phyloP scores from a whole-genome alignment of 2,329 filamentous ascomycete species.

The Alternaria sp. region DNA sequence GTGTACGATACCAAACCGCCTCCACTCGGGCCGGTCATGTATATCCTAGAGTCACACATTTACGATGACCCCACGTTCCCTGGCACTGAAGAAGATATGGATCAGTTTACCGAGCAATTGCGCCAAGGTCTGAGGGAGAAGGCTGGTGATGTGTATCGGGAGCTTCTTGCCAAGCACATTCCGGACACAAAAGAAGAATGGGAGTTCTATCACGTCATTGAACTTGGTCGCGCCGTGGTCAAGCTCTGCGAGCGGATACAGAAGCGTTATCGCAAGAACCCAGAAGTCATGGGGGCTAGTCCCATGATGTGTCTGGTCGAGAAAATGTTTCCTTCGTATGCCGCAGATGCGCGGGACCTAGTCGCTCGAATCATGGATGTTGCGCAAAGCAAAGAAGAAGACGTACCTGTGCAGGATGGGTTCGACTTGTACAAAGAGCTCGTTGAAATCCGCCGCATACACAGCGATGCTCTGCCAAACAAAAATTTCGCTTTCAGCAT shows the following conservation, averaged over 20 bases:
- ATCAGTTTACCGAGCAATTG: constrained; percentile 76
- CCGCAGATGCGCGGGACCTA: constrained; percentile 86
- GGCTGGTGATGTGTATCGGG: constrained; percentile 80
- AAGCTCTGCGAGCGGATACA: constrained; percentile 87
- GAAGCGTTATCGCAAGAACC: constrained; percentile 89
- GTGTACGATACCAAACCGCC: constrained; percentile 91
- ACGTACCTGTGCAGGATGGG: constrained; percentile 88
- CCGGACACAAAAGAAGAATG: constrained; percentile 82
- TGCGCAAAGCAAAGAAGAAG: constrained; percentile 72
- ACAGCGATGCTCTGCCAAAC: constrained; percentile 74
- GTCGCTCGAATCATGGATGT: constrained; percentile 81
- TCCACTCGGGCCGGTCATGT: constrained; percentile 79
- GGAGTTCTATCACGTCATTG: constrained; percentile 90
- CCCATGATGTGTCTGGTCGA: constrained; percentile 77
- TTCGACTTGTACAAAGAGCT: constrained; percentile 93
- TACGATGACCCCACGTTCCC: constrained; percentile 79
- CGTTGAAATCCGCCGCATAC: constrained; percentile 82
- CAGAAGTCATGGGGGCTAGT: constrained; percentile 81
- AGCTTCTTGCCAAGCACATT: constrained; percentile 79
- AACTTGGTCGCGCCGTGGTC: constrained; percentile 84
- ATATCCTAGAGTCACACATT: constrained; percentile 82
- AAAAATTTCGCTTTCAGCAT: constrained; percentile 85
- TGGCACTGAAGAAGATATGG: constrained; percentile 72
- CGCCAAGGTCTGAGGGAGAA: constrained; percentile 75
- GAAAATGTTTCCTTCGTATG: constrained; percentile 87